Base-by-base conservation (phyloP, 768 basidiomycete species). In the Suillus fuscotomentosus region DNA sequence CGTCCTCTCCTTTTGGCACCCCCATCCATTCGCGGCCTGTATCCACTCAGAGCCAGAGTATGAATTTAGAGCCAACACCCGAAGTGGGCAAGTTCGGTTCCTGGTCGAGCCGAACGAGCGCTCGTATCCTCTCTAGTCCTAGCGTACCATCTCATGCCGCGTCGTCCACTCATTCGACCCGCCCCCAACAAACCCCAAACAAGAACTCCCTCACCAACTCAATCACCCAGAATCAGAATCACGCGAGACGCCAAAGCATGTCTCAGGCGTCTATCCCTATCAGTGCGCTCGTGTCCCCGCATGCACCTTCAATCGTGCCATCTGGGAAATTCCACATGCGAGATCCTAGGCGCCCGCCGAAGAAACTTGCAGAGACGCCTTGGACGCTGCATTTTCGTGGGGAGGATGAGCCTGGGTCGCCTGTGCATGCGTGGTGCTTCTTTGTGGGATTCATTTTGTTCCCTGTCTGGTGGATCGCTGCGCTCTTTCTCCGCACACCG, bases 211-310 rank as follows among this genome's bases (percentile, higher is more conserved):
- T 68, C 69, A 53, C 77, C 57, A 51, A 27, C 27, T 39, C 56
- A 14, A 5, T 24, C 4, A 2, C 24, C 39, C 51, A 31, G 31
- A 27, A 15, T 22, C 75, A 77, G 56, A 68, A 9, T 71, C 80
- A 64, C 20, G 75, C 75, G 63, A 76, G 71, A 56, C 81, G 82
- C 60, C 83, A 80, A 50, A 89, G 87, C 70, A 76, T 88, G 64
- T 90, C 90, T 3, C 86, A 88, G 71, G 79, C 82, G 14, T 92
- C 91, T n/a, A 89, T 94, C 24, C 91, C 91, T 3, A 84, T 94
- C 62, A 89, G 88, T 47, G 91, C 91, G 3, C 79, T 92, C 67
- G 82, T 94, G 50, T 87, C 90, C 3, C 91, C 91, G 0, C 90
- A 90, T 70, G 90, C 89, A 31, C 91, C 90, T 5, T 92, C 91